These are phyloP conservation scores for Yamadazyma jaroonii DNA, from an alignment of 1,139 yeast genomes.

Conservation along the genomic window DNA sequence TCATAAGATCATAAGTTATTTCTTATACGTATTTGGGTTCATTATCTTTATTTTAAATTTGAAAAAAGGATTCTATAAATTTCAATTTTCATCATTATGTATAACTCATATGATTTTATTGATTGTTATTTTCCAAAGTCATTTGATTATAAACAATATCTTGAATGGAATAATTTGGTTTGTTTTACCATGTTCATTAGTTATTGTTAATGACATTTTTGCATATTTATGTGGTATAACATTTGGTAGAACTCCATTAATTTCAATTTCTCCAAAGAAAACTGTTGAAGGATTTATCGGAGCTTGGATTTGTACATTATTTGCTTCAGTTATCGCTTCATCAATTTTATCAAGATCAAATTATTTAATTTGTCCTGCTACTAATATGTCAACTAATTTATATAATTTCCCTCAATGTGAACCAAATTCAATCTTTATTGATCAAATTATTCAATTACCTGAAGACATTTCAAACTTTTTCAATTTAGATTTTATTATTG, in stretches of 20 bases:
- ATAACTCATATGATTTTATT: conserved; percentile 92
- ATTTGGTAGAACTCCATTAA: conserved; percentile 89
- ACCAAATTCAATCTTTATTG: conserved; percentile 81
- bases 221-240: conserved; percentile 97
- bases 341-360: conserved; percentile 61
- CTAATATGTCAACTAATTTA: conserved; percentile 54
- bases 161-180: conserved; percentile 94
- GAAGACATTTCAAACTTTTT: conserved; percentile 52
- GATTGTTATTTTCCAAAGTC: conserved; percentile 91
- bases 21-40: conserved; percentile 83
- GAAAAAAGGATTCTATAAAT: conserved; percentile 83
- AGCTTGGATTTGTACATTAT: conserved; percentile 92
- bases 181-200: conserved; percentile 85
- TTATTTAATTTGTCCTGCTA: conserved; percentile 88
- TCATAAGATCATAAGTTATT: conserved; percentile 82
- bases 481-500: conserved; percentile 35
- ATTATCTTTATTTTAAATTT: conserved; percentile 86
- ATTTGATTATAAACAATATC: conserved; percentile 85
- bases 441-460: conserved; percentile 77
- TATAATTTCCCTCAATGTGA: conserved; percentile 59
- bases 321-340: conserved; percentile 68
- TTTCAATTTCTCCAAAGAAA: conserved; percentile 93
- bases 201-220: conserved; percentile 90
- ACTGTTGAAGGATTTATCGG: conserved; percentile 98
- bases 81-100: conserved; percentile 93